Conservation (phyloP, 306 rosid species). For the Citrullus amarus region DNA sequence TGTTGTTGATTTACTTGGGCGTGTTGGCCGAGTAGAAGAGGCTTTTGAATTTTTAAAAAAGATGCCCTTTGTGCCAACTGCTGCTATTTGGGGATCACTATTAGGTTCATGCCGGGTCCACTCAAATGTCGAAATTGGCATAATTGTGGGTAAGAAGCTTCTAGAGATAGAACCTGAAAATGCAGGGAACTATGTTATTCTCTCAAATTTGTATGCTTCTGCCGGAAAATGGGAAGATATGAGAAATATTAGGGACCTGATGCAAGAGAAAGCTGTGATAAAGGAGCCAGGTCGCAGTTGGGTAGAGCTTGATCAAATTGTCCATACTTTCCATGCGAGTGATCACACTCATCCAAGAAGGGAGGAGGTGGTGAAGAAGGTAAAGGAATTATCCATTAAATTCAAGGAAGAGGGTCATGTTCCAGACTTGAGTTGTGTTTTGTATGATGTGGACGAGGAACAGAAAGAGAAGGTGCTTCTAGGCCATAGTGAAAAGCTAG, state of each 20-base stretch:
- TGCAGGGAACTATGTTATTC: slow-evolving; percentile 78
- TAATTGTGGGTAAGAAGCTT: slow-evolving; percentile 47
- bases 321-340: slow-evolving; percentile 73
- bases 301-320: slow-evolving; percentile 66
- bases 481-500: slow-evolving; percentile 77
- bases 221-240: slow-evolving; percentile 86
- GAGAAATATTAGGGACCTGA: slow-evolving; percentile 46
- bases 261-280: slow-evolving; percentile 45
- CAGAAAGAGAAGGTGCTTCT: slow-evolving; percentile 77
- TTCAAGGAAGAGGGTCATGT: slow-evolving; percentile 66
- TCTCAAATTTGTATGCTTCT: slow-evolving; percentile 76
- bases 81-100: slow-evolving; percentile 80
- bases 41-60: slow-evolving; percentile 50
- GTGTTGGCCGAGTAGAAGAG: slow-evolving; percentile 52
- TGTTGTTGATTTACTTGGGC: slow-evolving; percentile 82
- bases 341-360: slow-evolving; percentile 77
- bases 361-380: slow-evolving; percentile 55
- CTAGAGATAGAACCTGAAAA: slow-evolving; percentile 70
- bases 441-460: slow-evolving; percentile 80
- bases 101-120: slow-evolving; percentile 80
- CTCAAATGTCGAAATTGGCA: slow-evolving; percentile 50
- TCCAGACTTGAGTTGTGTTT: slow-evolving; percentile 73
- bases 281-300: slow-evolving; percentile 86
- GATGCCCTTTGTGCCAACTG: slow-evolving; percentile 58
- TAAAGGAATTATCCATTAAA: slow-evolving; percentile 37